Conservation (phyloP, 2,329 filamentous ascomycete species). For the Venturia effusa region DNA sequence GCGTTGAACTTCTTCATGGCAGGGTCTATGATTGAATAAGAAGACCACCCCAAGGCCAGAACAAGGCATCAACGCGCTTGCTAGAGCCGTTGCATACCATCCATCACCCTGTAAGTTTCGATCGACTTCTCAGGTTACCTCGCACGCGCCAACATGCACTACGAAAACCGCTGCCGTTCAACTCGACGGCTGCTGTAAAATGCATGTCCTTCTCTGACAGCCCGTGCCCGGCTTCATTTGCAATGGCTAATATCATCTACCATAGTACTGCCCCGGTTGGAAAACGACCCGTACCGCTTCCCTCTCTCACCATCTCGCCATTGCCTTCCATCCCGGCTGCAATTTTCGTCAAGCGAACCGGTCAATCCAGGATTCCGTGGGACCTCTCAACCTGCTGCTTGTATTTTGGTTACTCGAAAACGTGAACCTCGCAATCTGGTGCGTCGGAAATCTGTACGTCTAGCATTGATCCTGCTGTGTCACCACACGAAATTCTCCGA, state of each 20-base stretch:
- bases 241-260: background rate
- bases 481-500: conserved; percentile 2
- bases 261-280: background rate
- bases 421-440: conserved; percentile 8
- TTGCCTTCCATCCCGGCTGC: background rate
- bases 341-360: background rate
- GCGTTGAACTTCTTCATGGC: background rate
- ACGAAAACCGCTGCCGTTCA: conserved; percentile 11
- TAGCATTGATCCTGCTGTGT: conserved; percentile 1
- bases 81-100: background rate
- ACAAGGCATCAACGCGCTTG: background rate
- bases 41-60: background rate
- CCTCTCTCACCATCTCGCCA: background rate
- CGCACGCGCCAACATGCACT: conserved; percentile 7
- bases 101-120: background rate
- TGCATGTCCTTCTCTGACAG: background rate
- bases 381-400: background rate
- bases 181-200: background rate
- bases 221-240: background rate
- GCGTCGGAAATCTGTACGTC: conserved; percentile 1
- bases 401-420: conserved; percentile 8
- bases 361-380: background rate
- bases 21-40: background rate
- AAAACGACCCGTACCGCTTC: background rate
- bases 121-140: conserved; percentile 2